Evolutionary conservation across 129 eudicot species (phyloP).

Genomic region (Scalesia atractyloides): DNA sequence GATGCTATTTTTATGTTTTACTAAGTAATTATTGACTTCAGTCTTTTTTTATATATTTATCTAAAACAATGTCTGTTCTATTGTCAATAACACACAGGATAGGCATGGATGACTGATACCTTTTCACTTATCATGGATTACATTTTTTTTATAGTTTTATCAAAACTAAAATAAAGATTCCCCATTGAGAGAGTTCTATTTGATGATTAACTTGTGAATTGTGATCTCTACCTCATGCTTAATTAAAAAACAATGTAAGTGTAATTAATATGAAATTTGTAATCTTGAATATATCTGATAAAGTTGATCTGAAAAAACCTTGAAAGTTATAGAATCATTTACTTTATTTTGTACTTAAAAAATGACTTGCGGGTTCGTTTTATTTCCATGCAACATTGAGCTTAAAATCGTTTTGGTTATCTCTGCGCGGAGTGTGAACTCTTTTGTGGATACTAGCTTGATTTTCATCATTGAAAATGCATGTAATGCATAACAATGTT

Average conservation of each 20-base stretch:
- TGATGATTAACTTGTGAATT: not conserved
- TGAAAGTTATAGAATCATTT: not conserved
- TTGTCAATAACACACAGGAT: not conserved
- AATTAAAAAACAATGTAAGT: not conserved
- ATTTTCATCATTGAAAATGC: not conserved
- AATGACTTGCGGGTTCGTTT: not conserved
- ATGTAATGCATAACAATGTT: not conserved
- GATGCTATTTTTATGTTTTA: not conserved
- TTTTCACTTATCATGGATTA: not conserved
- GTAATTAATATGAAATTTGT: slow-evolving; percentile 1
- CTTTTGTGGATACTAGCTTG: not conserved
- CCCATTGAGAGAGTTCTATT: not conserved
- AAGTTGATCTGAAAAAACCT: not conserved
- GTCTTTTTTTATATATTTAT: too few species aligned
- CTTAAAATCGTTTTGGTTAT: not conserved
- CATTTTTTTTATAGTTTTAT: not conserved
- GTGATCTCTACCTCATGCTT: slow-evolving; percentile 7
- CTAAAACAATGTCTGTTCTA: not conserved
- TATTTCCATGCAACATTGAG: not conserved
- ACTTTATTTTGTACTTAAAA: not conserved
- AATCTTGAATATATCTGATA: not conserved
- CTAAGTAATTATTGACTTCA: not conserved
- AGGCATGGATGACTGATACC: not conserved
- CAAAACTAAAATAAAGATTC: not conserved
- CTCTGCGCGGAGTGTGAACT: not conserved